Conservation (phyloP, 352 stramenopile species). For the Hyaloperonospora brassicae region DNA sequence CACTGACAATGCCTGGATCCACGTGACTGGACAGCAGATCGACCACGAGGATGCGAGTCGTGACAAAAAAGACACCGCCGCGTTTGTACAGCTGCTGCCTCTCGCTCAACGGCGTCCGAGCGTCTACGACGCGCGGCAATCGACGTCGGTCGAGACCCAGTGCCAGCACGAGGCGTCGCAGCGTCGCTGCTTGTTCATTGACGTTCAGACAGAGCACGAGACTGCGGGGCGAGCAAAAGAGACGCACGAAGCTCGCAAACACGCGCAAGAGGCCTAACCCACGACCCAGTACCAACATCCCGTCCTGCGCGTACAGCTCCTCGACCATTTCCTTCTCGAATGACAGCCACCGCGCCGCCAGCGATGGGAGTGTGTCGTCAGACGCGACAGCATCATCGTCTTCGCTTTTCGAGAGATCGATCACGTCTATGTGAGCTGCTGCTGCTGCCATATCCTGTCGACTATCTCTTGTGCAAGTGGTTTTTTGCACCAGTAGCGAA, state of each 20-base stretch:
- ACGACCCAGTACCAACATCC: constrained; percentile 87
- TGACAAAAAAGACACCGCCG: constrained; percentile 92
- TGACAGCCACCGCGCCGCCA: constrained; percentile 52
- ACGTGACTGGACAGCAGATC: constrained; percentile 90
- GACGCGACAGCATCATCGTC: constrained; percentile 4
- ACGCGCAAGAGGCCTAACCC: constrained; percentile 85
- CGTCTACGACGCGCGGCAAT: constrained; percentile 82
- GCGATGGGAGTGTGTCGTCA: constrained; percentile 9
- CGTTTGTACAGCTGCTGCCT: constrained; percentile 86
- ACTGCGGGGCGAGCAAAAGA: constrained; percentile 76
- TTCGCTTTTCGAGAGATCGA: constrained; percentile 17
- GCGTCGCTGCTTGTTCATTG: constrained; percentile 74
- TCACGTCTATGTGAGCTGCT: constrained; percentile 15
- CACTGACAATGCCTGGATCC: constrained; percentile 81
- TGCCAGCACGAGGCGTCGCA: constrained; percentile 73
- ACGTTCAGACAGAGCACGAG: constrained; percentile 92
- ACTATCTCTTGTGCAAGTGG: too few relatives aligned
- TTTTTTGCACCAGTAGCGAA: too few relatives aligned
- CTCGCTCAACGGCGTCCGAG: constrained; percentile 67
- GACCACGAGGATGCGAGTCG: constrained; percentile 94
- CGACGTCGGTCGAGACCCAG: constrained; percentile 82
- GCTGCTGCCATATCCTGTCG: neutral
- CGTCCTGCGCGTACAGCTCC: constrained; percentile 77
- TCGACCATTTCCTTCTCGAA: constrained; percentile 67
- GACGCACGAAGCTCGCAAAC: constrained; percentile 86